phyloP scores from a whole-genome alignment of 305 asterid species.

The Solanum chacoense region DNA sequence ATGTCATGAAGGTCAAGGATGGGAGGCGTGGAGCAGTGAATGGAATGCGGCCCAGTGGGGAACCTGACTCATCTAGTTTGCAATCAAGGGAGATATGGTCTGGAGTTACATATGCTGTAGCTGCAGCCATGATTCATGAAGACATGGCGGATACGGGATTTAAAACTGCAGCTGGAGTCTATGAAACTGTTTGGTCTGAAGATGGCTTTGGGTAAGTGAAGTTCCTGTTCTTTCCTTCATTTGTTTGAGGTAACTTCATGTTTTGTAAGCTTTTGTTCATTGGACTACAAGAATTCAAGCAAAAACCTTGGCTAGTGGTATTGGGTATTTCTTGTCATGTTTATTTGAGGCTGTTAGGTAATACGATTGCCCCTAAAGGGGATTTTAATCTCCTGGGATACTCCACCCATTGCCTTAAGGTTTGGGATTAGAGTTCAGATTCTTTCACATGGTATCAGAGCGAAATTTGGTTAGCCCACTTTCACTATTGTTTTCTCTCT shows the following conservation, averaged over 20 bases:
- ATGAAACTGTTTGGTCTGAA: constrained; percentile 78
- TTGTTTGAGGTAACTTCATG: neutral
- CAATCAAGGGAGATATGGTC: constrained; percentile 96
- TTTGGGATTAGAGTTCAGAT: neutral
- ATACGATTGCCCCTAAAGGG: neutral
- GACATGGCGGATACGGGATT: constrained; percentile 67
- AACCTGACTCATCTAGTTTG: constrained; percentile 53
- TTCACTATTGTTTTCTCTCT: neutral
- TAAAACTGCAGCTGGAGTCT: constrained; percentile 69
- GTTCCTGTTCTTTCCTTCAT: neutral
- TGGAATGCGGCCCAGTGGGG: constrained; percentile 88
- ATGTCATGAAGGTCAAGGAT: constrained; percentile 64
- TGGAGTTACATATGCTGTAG: constrained; percentile 85
- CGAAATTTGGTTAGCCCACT: neutral
- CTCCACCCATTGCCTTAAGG: neutral
- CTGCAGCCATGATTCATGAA: constrained; percentile 89
- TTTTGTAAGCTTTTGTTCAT: neutral
- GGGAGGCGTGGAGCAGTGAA: constrained; percentile 84
- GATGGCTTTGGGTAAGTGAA: constrained; percentile 68
- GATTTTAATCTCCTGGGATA: neutral
- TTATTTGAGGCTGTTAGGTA: neutral
- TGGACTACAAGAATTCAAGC: neutral
- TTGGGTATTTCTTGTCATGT: neutral
- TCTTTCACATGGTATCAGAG: neutral
- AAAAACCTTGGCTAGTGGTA: neutral